Base-by-base conservation (phyloP, 345 rosid genomes). In the Carallia pectinifolia region DNA sequence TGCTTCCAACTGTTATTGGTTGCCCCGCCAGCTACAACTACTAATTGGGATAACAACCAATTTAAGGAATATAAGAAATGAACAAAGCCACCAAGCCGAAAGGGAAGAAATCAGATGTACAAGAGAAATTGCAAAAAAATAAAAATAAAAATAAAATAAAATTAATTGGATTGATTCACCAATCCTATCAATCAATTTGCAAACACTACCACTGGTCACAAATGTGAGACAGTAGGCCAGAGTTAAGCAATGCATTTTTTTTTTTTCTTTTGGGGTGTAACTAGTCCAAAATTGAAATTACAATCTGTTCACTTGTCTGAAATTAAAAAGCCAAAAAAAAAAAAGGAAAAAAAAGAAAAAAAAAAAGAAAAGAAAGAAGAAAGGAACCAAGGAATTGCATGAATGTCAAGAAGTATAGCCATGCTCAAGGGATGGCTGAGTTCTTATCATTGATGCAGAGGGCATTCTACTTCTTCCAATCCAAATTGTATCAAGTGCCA, bases 381-480 rank as follows among this genome's bases (percentile, higher is more conserved):
- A 56, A 36, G 58, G 69, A 61, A 69, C 68, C 69, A 52, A 62
- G 39, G 67, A 65, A 64, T 55, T 31, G 8, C 61, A 33, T 68
- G 54, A 18, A 68, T 7, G 31, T 77, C 60, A 87, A 55, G 90
- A 83, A 74, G 78, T 77, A 68, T 83, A 76, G 23, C 71, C 81
- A 53, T 81, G 81, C 67, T 91, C 98, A 19, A 94, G 75, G 36
- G 53, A 61, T 0, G 98, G 97, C 37, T 90, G 95, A 19, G 98
- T 94, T 83, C 98, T 85, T 12, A 78, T 75, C 96, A 86, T 90
- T 16, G 88, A 69, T 2, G 97, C 97, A 19, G 83, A 68, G 15
- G 98, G 98, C 91, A 91, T 84, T 83, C 81, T 87, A 78, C 84
- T 84, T 39, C 69, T 74, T n/a, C 89, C 85, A 66, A 90, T 71